Evolutionary conservation across 495 filamentous ascomycete genomes (phyloP).

Genomic region (Pseudoneurospora amorphoporcata): DNA sequence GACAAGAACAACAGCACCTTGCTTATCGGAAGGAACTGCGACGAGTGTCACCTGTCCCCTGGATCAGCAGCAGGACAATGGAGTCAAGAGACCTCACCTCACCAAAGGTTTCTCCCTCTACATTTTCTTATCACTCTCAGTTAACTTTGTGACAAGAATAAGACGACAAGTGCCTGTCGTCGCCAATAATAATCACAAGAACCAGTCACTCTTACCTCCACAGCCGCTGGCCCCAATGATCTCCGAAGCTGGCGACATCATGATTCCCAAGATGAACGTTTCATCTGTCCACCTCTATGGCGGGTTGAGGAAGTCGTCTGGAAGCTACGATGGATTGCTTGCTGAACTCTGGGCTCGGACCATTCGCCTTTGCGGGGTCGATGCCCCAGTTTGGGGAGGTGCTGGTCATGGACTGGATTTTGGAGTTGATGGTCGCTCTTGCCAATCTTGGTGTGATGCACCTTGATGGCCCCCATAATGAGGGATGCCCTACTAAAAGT

Average conservation of each 20-base stretch:
- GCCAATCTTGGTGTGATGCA: neutral
- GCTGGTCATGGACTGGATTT: neutral
- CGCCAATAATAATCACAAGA: neutral
- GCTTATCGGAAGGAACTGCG: neutral
- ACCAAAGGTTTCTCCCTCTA: neutral
- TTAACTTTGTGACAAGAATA: neutral
- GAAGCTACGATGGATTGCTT: neutral
- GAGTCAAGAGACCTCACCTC: neutral
- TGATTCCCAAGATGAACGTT: neutral
- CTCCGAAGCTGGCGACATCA: neutral
- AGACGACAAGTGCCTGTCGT: neutral
- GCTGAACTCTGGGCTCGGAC: neutral
- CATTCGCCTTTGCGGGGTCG: neutral
- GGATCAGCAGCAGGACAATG: neutral
- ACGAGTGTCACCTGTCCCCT: neutral
- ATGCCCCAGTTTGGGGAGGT: neutral
- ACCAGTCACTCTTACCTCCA: neutral
- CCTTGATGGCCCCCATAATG: neutral
- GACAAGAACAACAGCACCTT: neutral
- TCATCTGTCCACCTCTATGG: neutral
- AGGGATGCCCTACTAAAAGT: neutral
- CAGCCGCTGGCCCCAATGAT: neutral
- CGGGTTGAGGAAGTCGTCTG: neutral
- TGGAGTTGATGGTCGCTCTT: neutral
- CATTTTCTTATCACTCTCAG: neutral